phyloP scores from a whole-genome alignment of 176 grass and related monocot species.

The Oryza glaberrima region DNA sequence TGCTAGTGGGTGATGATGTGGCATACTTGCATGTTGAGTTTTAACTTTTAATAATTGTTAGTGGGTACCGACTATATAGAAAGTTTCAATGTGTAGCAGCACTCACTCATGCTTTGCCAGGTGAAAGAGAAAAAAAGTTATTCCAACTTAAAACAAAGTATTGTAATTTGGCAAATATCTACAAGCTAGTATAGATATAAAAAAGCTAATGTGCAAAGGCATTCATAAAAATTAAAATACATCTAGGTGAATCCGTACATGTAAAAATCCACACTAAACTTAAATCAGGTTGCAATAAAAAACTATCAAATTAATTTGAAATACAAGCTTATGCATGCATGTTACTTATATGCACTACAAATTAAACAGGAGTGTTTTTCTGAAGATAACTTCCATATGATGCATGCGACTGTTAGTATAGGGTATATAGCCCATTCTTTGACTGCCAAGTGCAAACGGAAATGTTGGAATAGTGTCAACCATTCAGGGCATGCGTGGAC shows the following conservation, averaged over 20 bases:
- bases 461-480: conserved; percentile 13
- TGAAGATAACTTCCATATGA: background rate
- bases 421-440: background rate
- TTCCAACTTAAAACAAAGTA: background rate
- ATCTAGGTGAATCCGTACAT: background rate
- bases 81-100: background rate
- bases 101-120: background rate
- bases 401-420: background rate
- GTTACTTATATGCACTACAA: background rate
- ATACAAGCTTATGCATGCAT: background rate
- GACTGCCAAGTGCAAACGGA: background rate
- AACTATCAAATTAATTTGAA: background rate
- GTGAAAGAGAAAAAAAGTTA: background rate
- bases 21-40: no score
- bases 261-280: background rate
- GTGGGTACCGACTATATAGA: no score
- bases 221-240: background rate
- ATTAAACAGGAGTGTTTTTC: background rate
- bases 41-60: no score
- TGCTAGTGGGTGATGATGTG: no score
- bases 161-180: background rate
- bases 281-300: background rate
- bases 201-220: background rate
- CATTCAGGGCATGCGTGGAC: background rate
- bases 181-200: background rate